Conservation (phyloP, 192 early-diverging fungal genomes). For the Coemansia sp. region DNA sequence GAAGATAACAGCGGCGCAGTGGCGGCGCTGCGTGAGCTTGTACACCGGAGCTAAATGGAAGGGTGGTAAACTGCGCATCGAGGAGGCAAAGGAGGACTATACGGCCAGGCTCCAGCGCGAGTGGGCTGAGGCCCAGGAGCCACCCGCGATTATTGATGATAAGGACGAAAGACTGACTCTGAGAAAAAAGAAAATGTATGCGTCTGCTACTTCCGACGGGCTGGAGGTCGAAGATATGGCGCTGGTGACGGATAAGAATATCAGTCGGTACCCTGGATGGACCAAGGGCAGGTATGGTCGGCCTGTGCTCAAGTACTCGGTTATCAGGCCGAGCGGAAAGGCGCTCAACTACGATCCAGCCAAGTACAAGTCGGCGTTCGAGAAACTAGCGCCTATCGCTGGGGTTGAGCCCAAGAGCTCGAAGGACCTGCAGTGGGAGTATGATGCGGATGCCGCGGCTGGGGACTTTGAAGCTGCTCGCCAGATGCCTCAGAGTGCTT, state of each 20-base stretch:
- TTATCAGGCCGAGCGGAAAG: constrained; percentile 57
- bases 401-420: constrained; percentile 16
- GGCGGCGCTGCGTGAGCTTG: constrained; percentile 65
- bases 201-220: constrained; percentile 21
- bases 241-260: constrained; percentile 67
- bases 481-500: constrained; percentile 16
- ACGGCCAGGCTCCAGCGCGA: constrained; percentile 54
- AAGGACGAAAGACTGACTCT: constrained; percentile 20
- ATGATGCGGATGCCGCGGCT: constrained; percentile 11
- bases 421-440: constrained; percentile 45
- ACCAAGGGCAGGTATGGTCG: constrained; percentile 67
- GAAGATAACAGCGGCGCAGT: constrained; percentile 62
- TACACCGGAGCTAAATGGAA: constrained; percentile 86
- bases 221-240: constrained; percentile 65
- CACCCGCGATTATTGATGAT: constrained; percentile 13
- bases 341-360: constrained; percentile 66
- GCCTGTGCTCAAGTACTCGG: constrained; percentile 67
- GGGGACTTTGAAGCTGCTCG: constrained; percentile 27
- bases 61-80: constrained; percentile 69
- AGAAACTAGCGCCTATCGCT: constrained; percentile 39
- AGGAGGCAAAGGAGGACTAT: constrained; percentile 79
- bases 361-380: constrained; percentile 64
- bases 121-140: constrained; percentile 21
- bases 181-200: constrained; percentile 45
- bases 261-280: constrained; percentile 66